These are phyloP conservation scores for Calonectria pauciramosa DNA, from an alignment of 2,329 filamentous ascomycete genomes.

Conservation along the genomic window DNA sequence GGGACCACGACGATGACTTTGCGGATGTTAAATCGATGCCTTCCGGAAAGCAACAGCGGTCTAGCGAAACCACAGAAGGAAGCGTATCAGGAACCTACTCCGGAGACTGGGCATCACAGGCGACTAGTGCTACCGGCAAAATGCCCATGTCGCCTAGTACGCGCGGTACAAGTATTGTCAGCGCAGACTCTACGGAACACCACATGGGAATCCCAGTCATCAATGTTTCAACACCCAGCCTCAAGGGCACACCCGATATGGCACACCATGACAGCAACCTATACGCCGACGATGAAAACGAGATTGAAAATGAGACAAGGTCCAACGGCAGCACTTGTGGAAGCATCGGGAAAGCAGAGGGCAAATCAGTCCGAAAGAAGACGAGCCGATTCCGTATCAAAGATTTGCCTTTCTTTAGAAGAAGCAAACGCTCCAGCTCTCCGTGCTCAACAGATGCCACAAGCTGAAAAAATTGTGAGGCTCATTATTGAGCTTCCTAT, in stretches of 20 bases:
- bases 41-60: constrained; percentile 66
- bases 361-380: constrained; percentile 70
- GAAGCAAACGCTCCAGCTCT: constrained; percentile 60
- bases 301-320: constrained; percentile 41
- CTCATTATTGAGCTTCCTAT: constrained; percentile 26
- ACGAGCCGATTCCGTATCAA: constrained; percentile 75
- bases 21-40: constrained; percentile 56
- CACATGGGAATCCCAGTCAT: constrained; percentile 58
- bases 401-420: constrained; percentile 68
- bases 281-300: constrained; percentile 46
- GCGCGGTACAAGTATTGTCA: constrained; percentile 75
- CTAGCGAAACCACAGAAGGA: constrained; percentile 73
- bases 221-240: constrained; percentile 55
- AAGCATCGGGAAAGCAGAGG: constrained; percentile 62
- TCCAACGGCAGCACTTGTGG: constrained; percentile 50
- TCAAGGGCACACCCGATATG: constrained; percentile 48
- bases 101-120: constrained; percentile 74
- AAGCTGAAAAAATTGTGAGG: constrained; percentile 44
- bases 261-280: constrained; percentile 40
- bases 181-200: constrained; percentile 69
- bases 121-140: constrained; percentile 73
- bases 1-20: constrained; percentile 48
- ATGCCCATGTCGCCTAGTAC: constrained; percentile 76
- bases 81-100: constrained; percentile 67
- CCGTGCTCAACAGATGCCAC: constrained; percentile 51